Conservation (phyloP, 2,329 filamentous ascomycete genomes). For the Blastomyces emzantsi region DNA sequence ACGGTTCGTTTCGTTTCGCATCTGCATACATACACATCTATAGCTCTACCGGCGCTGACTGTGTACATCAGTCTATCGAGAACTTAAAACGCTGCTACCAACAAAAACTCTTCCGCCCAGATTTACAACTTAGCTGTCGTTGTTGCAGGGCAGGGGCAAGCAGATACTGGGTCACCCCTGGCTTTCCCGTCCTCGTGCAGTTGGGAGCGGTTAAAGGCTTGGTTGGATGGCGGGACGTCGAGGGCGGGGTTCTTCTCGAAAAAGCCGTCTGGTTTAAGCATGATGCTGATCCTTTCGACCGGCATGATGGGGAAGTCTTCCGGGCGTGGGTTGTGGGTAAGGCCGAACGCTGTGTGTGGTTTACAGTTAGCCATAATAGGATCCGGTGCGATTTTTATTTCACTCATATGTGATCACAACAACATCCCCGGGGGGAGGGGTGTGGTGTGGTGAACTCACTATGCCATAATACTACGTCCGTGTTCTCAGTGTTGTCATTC, state of each 20-base stretch:
- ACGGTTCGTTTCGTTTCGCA: neutral
- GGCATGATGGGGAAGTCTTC: constrained; percentile 65
- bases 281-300: constrained; percentile 2
- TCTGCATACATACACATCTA: neutral
- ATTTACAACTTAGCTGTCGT: neutral
- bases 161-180: neutral
- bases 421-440: too few species aligned
- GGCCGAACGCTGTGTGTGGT: constrained; percentile 36
- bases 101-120: neutral
- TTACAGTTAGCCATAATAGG: neutral
- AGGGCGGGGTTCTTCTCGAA: constrained; percentile 45
- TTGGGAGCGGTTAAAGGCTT: neutral
- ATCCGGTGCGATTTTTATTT: neutral
- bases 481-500: constrained; percentile 41
- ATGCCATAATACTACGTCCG: constrained; percentile 34
- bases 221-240: constrained; percentile 36
- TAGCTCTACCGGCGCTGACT: neutral
- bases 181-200: neutral
- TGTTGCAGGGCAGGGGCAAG: neutral
- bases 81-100: neutral
- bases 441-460: constrained; percentile 27
- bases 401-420: neutral
- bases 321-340: constrained; percentile 55
- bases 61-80: too few species aligned
- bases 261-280: constrained; percentile 41